Percentiles rank a stretch among this genome's conserved stretches.
These are phyloP conservation scores for Exutisphaerella laricina DNA, from an alignment of 2,329 filamentous ascomycete genomes.

Conservation along the genomic window DNA sequence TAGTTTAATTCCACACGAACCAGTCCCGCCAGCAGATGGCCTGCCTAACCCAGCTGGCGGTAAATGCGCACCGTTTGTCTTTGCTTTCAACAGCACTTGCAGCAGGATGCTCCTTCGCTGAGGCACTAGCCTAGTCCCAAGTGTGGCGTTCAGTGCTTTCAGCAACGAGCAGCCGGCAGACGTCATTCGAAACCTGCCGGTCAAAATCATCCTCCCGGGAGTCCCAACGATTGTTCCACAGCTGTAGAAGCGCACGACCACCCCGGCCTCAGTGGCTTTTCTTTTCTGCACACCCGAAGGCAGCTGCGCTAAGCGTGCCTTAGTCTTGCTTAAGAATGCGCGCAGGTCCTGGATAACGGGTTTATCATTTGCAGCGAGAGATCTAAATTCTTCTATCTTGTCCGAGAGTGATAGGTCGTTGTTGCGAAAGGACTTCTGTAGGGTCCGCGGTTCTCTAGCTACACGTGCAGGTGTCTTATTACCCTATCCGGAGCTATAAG, in stretches of 20 bases:
- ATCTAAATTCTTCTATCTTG: background rate
- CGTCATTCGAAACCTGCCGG: background rate
- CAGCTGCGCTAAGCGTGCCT: background rate
- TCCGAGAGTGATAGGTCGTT: background rate
- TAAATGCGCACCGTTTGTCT: background rate
- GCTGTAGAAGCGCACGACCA: background rate
- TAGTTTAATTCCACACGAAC: background rate
- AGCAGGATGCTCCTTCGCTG: too few relatives aligned
- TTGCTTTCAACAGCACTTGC: too few relatives aligned
- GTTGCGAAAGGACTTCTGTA: background rate
- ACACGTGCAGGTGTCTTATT: background rate
- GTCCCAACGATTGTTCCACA: background rate
- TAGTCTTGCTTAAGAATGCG: background rate
- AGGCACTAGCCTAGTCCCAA: background rate
- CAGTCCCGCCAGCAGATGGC: background rate
- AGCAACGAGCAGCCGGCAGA: background rate
- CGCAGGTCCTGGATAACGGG: background rate
- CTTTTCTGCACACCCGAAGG: background rate
- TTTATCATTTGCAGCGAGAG: background rate
- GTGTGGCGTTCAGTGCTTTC: background rate
- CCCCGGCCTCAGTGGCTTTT: background rate
- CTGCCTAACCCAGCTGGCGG: background rate
- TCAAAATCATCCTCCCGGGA: background rate
- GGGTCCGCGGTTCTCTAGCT: background rate
- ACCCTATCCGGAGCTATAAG: too few relatives aligned